Base-by-base conservation (phyloP, 2,329 filamentous ascomycete species). In the Aschersonia sp. region DNA sequence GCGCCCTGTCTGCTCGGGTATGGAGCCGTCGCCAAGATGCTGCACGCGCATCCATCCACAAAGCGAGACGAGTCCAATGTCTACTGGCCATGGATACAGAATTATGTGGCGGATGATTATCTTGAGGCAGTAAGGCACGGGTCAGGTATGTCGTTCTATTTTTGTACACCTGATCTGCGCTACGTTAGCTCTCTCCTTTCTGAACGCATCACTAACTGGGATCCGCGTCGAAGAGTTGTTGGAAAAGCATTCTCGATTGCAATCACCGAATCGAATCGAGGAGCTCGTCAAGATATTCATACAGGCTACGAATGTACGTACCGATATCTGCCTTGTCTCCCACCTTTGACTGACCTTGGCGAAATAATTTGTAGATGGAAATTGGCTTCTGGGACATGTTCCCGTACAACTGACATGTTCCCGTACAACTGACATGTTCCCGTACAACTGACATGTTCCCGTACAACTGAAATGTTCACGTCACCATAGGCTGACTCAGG, bases 1-100 rank as follows among this genome's bases (percentile, higher is more conserved):
- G 80, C 89, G 11, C 88, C 90, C 0, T 95, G 90, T 60, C 71
- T 95, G 32, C 74, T 95, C n/a, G 90, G 90, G 41, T 95, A 97
- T 61, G 83, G 83, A 8, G 77, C 78, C 48, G 85, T 94, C 50
- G 90, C 86, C 5, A 73, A 74, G 56, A 76, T 86, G 56, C 70
- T 95, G 4, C 72, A 80, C 55, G 69, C 69, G 11, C 80, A 84
- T 51, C 66, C 73, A 45, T 70, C 68, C n/a, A 83, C 79, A 37
- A 69, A 69, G 51, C 71, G 72, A 40, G 71, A 30, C 9, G 47
- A 83, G 10, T 77, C 70, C 0, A 94, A 90, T 60, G 71, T 67
- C 14, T 97, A 94, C 67, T 92, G 84, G 83, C 76, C 80, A 43
- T 97, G 90, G 90, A 87, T 97, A 54, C 73, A 89, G 59, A 94